phyloP scores from a whole-genome alignment of 768 basidiomycete species.

The Tricholoma terreum region DNA sequence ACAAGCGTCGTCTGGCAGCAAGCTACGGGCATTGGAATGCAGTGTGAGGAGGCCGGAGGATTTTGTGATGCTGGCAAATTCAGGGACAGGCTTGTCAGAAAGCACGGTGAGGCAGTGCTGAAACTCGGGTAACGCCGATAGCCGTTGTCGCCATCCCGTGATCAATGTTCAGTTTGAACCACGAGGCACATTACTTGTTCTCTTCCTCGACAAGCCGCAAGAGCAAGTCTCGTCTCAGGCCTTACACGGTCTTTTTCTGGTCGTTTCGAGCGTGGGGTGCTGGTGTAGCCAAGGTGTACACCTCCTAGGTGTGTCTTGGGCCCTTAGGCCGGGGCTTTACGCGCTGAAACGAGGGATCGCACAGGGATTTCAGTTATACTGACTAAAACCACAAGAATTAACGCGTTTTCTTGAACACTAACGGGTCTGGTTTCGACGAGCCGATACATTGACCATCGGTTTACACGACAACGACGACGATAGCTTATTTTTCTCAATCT shows the following conservation, averaged over 20 bases:
- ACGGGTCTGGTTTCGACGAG: conserved; percentile 19
- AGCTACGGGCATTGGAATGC: too few relatives aligned
- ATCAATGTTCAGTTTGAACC: not conserved
- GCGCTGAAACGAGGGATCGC: not conserved
- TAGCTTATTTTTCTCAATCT: conserved; percentile 5
- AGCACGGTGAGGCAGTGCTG: too few relatives aligned
- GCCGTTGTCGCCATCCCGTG: not conserved
- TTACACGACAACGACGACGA: conserved; percentile 11
- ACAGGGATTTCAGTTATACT: conserved; percentile 14
- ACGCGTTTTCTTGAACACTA: conserved; percentile 20
- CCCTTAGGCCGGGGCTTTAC: not conserved
- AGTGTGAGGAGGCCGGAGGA: too few relatives aligned
- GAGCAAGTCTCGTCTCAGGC: conserved; percentile 15
- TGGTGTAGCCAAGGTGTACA: conserved; percentile 1
- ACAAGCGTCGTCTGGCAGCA: too few relatives aligned
- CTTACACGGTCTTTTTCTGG: conserved; percentile 6
- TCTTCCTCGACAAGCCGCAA: not conserved
- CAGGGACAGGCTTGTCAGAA: too few relatives aligned
- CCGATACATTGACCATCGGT: not conserved
- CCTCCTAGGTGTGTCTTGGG: conserved; percentile 11
- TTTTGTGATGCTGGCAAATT: too few relatives aligned
- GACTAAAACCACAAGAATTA: conserved; percentile 20
- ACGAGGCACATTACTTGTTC: not conserved
- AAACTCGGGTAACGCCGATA: not conserved
- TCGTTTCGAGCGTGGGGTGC: conserved; percentile 16